A percentile compares a stretch with the other conserved stretches of the same genome.
Conservation (phyloP, 163 green algal genomes). For the Scenedesmus sp. region DNA sequence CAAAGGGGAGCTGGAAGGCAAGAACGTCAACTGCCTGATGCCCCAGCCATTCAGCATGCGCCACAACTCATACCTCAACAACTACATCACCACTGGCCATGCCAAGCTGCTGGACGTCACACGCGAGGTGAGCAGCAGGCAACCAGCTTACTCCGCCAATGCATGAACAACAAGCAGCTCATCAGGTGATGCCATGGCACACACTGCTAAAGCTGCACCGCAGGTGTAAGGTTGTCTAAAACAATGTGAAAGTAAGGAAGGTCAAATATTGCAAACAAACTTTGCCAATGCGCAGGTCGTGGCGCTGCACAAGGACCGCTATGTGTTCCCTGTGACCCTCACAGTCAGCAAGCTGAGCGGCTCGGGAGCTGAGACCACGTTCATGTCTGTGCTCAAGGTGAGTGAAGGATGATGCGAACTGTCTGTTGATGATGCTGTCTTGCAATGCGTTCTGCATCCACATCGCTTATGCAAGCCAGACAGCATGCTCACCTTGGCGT, state of each 20-base stretch:
- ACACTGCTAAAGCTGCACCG: no score
- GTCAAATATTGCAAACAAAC: no score
- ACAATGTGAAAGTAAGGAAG: no score
- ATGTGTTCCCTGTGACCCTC: slow-evolving; percentile 64
- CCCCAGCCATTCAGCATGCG: slow-evolving; percentile 59
- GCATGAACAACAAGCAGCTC: not conserved
- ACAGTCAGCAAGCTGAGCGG: slow-evolving; percentile 61
- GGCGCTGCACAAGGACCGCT: slow-evolving; percentile 67
- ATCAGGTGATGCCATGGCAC: no score
- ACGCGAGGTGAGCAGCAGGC: slow-evolving; percentile 17
- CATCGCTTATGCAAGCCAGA: no score
- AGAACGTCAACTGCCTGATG: slow-evolving; percentile 71
- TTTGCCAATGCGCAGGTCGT: slow-evolving; percentile 39
- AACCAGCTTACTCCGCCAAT: not conserved
- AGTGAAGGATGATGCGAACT: not conserved
- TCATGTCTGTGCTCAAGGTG: slow-evolving; percentile 70
- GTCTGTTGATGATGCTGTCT: not conserved
- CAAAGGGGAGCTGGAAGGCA: slow-evolving; percentile 68
- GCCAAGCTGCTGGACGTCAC: slow-evolving; percentile 27
- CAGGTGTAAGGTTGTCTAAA: no score
- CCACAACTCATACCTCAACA: slow-evolving; percentile 68
- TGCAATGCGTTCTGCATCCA: not conserved
- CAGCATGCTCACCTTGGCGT: not conserved
- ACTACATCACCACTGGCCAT: slow-evolving; percentile 58
- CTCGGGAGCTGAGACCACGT: slow-evolving; percentile 60